phyloP scores from a whole-genome alignment of 352 stramenopile species.

The Globisporangium abappressorium region DNA sequence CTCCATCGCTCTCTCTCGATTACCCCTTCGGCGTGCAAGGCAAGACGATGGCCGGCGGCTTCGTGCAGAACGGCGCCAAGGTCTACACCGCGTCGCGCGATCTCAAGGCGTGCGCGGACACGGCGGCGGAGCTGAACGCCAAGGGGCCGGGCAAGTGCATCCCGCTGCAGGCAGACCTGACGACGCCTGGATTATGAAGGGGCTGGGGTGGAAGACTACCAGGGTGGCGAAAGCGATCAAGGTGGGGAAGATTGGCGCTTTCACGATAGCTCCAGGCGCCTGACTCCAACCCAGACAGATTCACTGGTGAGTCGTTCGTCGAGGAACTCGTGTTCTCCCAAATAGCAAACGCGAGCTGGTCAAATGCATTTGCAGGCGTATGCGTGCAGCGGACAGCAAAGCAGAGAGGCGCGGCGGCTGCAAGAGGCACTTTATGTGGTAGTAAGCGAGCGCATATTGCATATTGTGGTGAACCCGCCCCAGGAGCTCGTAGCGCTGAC shows the following conservation, averaged over 20 bases:
- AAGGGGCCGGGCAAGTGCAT: conserved; percentile 61
- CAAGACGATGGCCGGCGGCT: conserved; percentile 94
- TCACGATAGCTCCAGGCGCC: too few relatives aligned
- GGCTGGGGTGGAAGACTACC: too few relatives aligned
- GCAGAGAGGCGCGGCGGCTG: background rate
- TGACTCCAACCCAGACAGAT: too few relatives aligned
- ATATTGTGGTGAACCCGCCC: background rate
- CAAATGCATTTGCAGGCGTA: too few relatives aligned
- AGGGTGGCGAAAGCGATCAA: too few relatives aligned
- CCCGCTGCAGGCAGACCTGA: conserved; percentile 24
- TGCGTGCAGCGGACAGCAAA: background rate
- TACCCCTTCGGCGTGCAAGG: conserved; percentile 25
- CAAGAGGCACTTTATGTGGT: background rate
- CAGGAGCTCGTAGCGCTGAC: background rate
- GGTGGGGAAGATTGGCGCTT: too few relatives aligned
- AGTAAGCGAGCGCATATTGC: background rate
- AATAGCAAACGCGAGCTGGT: too few relatives aligned
- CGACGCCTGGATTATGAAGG: background rate
- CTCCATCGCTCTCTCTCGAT: too few relatives aligned
- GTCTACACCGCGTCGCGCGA: conserved; percentile 91
- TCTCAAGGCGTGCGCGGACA: conserved; percentile 72
- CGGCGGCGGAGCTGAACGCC: conserved; percentile 59
- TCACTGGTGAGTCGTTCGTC: too few relatives aligned
- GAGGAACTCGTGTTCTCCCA: too few relatives aligned
- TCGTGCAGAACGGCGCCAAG: conserved; percentile 89